phyloP scores from a whole-genome alignment of 169 alveolate genomes.

The Amoebophrya sp. region DNA sequence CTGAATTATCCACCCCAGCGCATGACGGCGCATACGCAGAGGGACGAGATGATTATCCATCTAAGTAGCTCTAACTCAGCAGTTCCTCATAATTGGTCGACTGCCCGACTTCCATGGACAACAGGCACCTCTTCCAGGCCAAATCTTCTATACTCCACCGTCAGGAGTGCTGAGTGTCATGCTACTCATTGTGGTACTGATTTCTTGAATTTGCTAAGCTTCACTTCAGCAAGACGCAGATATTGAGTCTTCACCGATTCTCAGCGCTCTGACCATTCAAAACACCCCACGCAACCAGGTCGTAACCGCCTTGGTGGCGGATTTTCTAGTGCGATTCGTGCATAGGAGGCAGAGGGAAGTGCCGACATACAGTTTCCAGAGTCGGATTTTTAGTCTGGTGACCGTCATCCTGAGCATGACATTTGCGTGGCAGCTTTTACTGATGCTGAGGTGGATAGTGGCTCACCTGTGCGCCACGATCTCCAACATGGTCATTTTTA shows the following conservation, averaged over 20 bases:
- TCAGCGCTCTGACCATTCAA: too few species aligned
- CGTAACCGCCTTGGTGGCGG: not conserved
- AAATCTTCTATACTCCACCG: not conserved
- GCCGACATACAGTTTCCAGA: not conserved
- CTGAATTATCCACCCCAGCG: too few species aligned
- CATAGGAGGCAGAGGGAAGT: not conserved
- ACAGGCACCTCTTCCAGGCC: not conserved
- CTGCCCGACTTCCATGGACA: not conserved
- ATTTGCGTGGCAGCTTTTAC: not conserved
- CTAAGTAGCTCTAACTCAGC: too few species aligned
- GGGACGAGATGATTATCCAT: too few species aligned
- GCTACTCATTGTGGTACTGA: too few species aligned
- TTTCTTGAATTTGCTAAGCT: too few species aligned
- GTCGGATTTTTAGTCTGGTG: not conserved
- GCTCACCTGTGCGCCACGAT: not conserved
- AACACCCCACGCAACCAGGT: not conserved
- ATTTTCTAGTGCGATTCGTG: not conserved
- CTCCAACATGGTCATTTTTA: not conserved
- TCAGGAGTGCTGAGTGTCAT: too few species aligned
- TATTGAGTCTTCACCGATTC: too few species aligned
- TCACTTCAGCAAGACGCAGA: too few species aligned
- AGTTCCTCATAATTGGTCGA: not conserved
- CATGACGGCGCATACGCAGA: too few species aligned
- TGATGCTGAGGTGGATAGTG: not conserved
- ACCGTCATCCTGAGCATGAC: not conserved